Evolutionary conservation across 2,329 filamentous ascomycete species (phyloP).

Genomic region (Huntiella bhutanensis): DNA sequence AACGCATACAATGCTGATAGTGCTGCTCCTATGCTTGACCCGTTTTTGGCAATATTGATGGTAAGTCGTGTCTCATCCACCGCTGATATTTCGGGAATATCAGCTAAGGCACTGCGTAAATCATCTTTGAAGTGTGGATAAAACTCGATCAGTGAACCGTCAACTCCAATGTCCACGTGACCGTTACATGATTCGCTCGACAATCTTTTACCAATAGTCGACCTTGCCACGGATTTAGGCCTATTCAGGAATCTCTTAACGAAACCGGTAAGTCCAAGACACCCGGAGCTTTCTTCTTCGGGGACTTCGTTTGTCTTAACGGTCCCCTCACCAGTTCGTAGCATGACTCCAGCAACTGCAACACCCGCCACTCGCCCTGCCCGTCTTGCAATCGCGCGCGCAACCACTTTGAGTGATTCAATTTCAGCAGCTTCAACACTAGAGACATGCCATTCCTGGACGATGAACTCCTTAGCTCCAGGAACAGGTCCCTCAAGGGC

Average conservation of each 20-base stretch:
- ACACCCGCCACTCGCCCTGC: constrained; percentile 14
- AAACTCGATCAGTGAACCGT: constrained; percentile 53
- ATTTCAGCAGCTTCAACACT: not conserved
- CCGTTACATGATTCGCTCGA: constrained; percentile 18
- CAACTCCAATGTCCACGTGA: constrained; percentile 47
- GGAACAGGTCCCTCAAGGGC: constrained; percentile 21
- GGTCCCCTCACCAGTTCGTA: constrained; percentile 12
- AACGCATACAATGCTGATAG: constrained; percentile 34
- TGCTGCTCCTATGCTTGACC: constrained; percentile 52
- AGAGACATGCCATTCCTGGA: not conserved
- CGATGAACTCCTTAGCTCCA: constrained; percentile 18
- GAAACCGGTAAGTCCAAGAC: too few species aligned
- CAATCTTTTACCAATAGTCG: not conserved
- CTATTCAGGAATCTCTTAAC: constrained; percentile 1
- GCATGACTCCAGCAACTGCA: constrained; percentile 14
- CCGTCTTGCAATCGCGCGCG: constrained; percentile 16
- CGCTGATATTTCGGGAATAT: constrained; percentile 39
- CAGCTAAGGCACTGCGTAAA: constrained; percentile 42
- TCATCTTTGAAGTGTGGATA: constrained; percentile 51
- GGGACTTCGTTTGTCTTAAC: too few species aligned
- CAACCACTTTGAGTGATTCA: constrained; percentile 23
- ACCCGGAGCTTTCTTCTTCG: too few species aligned
- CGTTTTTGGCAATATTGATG: constrained; percentile 56
- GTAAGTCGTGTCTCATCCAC: constrained; percentile 44
- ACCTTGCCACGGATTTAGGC: not conserved